Evolutionary conservation across 2,329 filamentous ascomycete genomes (phyloP).

Genomic region (Sarocladium brachiariae): DNA sequence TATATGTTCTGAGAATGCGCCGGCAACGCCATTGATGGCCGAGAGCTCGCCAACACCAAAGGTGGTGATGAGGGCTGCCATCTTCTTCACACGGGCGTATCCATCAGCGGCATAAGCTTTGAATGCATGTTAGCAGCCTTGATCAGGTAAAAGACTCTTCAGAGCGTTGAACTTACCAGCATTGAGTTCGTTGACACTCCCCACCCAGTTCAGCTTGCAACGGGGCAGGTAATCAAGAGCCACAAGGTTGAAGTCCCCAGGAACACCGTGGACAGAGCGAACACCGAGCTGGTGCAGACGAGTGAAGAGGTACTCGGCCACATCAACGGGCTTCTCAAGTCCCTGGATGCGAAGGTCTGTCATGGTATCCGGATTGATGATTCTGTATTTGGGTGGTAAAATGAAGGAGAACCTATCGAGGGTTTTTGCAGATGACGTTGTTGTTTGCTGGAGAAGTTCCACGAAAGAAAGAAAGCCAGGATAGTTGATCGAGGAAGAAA

Average conservation of each 20-base stretch:
- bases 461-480: too few relatives aligned
- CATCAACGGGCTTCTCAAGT: conserved; percentile 46
- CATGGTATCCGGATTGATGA: too few relatives aligned
- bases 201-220: conserved; percentile 55
- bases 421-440: too few relatives aligned
- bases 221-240: conserved; percentile 59
- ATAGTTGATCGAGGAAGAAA: too few relatives aligned
- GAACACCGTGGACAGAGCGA: conserved; percentile 60
- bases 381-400: too few relatives aligned
- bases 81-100: conserved; percentile 66
- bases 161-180: conserved; percentile 42
- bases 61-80: conserved; percentile 65
- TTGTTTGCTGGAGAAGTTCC: too few relatives aligned
- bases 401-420: not conserved
- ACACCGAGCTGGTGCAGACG: conserved; percentile 58
- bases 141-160: conserved; percentile 11
- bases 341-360: conserved; percentile 33
- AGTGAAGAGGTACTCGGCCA: conserved; percentile 62
- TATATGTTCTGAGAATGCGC: conserved; percentile 66
- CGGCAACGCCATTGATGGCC: conserved; percentile 65
- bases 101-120: conserved; percentile 72
- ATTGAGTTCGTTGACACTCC: conserved; percentile 67
- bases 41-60: conserved; percentile 73
- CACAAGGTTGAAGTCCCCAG: conserved; percentile 66
- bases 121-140: not conserved